These are phyloP conservation scores for Arabidopsis suecica DNA, from an alignment of 345 rosid genomes.

Conservation along the genomic window DNA sequence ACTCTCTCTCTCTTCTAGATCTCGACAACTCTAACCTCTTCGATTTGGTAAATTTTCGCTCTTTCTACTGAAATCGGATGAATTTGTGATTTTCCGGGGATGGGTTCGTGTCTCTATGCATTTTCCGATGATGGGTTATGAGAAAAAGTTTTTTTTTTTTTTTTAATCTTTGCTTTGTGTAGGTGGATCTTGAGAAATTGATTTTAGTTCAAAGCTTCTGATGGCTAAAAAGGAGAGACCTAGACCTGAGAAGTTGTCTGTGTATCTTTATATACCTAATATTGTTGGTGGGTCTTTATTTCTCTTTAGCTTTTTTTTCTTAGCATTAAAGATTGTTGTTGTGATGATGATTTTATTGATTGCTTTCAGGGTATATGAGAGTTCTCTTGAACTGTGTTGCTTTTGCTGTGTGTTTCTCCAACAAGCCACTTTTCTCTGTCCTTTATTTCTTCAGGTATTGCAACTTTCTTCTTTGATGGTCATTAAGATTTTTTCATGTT, in stretches of 20 bases:
- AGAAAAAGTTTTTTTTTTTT: not conserved
- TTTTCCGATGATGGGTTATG: slow-evolving; percentile 30
- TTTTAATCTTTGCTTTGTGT: not conserved
- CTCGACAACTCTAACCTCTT: slow-evolving; percentile 1
- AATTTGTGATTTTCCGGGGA: slow-evolving; percentile 6
- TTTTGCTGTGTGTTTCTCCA: slow-evolving; percentile 82
- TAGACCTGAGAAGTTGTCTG: slow-evolving; percentile 65
- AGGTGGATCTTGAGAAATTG: slow-evolving; percentile 37
- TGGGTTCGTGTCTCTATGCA: slow-evolving; percentile 24
- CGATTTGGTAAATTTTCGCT: slow-evolving; percentile 18
- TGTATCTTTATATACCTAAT: slow-evolving; percentile 90
- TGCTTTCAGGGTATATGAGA: slow-evolving; percentile 71
- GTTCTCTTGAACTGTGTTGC: slow-evolving; percentile 85
- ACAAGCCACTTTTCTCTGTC: slow-evolving; percentile 74
- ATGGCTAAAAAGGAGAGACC: slow-evolving; percentile 75
- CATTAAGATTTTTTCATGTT: not conserved
- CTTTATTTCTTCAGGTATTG: slow-evolving; percentile 85
- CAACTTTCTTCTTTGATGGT: not conserved
- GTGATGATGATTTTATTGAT: slow-evolving; percentile 13
- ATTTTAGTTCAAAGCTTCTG: slow-evolving; percentile 23
- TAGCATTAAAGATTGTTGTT: slow-evolving; percentile 21
- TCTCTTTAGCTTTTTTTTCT: not conserved
- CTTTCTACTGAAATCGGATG: not conserved
- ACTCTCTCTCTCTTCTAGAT: slow-evolving; percentile 22
- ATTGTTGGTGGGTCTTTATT: slow-evolving; percentile 75